Percentiles rank a stretch among this genome's conserved stretches.
Conservation (phyloP, 129 eudicot species). For the Arctium minus region DNA sequence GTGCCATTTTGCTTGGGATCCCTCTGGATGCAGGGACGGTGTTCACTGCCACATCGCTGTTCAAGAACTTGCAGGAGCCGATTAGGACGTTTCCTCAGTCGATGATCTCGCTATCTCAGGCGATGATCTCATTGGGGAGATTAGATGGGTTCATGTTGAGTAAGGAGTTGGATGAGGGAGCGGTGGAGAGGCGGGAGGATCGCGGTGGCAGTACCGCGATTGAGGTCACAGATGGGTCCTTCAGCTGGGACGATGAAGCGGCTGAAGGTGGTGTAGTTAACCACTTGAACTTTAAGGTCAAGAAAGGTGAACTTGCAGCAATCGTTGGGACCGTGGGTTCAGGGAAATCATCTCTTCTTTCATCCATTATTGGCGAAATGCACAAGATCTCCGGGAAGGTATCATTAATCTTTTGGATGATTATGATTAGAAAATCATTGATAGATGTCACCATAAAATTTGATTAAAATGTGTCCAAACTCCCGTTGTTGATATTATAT, state of each 20-base stretch:
- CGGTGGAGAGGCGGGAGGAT: conserved; percentile 60
- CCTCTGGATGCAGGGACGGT: conserved; percentile 73
- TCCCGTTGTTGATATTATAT: neutral
- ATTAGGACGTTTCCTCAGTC: conserved; percentile 85
- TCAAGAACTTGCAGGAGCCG: conserved; percentile 87
- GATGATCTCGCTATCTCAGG: conserved; percentile 84
- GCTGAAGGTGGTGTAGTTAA: conserved; percentile 42
- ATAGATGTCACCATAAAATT: no score
- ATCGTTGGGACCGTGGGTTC: conserved; percentile 81
- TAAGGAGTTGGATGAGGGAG: conserved; percentile 58
- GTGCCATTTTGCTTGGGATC: conserved; percentile 58
- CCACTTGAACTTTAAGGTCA: conserved; percentile 40
- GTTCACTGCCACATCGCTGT: conserved; percentile 68
- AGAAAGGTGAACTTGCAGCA: conserved; percentile 64
- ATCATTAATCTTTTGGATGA: conserved; percentile 7
- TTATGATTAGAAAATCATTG: no score
- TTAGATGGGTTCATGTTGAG: conserved; percentile 69
- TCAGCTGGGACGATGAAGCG: conserved; percentile 81
- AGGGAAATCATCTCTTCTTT: conserved; percentile 74
- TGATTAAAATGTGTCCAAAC: neutral
- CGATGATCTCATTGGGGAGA: conserved; percentile 77
- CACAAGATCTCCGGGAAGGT: conserved; percentile 63
- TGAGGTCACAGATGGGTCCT: conserved; percentile 53
- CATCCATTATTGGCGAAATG: conserved; percentile 79
- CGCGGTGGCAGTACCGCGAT: conserved; percentile 55